phyloP scores from a whole-genome alignment of 306 rosid genomes.

The Lathyrus tuberosus region DNA sequence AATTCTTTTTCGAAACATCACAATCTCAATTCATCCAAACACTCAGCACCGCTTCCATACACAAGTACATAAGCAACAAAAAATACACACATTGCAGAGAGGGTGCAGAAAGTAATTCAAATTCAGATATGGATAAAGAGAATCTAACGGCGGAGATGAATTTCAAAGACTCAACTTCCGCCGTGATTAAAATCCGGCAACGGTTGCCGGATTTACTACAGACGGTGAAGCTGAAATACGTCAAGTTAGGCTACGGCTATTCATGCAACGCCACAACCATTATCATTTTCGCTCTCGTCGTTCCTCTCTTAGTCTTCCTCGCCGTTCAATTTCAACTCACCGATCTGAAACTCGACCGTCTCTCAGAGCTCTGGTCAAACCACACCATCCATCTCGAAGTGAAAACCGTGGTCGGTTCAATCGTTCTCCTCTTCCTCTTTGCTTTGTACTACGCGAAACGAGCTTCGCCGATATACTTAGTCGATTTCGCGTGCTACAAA shows the following conservation, averaged over 20 bases:
- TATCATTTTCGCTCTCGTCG: constrained; percentile 44
- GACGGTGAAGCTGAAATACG: constrained; percentile 89
- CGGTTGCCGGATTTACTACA: constrained; percentile 74
- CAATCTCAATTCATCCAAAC: constrained; percentile 4
- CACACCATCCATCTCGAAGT: constrained; percentile 50
- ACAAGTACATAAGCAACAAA: not conserved
- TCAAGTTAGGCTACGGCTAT: constrained; percentile 77
- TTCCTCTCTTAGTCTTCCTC: constrained; percentile 53
- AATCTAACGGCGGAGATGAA: constrained; percentile 89
- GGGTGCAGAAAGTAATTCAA: not conserved
- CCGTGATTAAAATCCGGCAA: constrained; percentile 76
- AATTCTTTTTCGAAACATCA: constrained; percentile 6
- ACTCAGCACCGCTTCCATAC: not conserved
- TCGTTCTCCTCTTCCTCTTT: constrained; percentile 46
- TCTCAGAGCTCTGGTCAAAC: constrained; percentile 51
- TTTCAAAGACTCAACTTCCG: constrained; percentile 75
- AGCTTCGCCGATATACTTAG: constrained; percentile 63
- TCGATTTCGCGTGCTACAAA: constrained; percentile 83
- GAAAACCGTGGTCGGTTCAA: constrained; percentile 47
- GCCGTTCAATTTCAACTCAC: constrained; percentile 51
- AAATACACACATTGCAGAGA: not conserved
- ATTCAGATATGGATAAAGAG: constrained; percentile 75
- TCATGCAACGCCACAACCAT: constrained; percentile 71
- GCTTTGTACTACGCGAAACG: constrained; percentile 61
- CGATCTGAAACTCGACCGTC: constrained; percentile 48